Percentiles rank a stretch among this genome's conserved stretches.
These are phyloP conservation scores for Carex cristatella DNA, from an alignment of 176 grass and related monocot species.

Conservation along the genomic window DNA sequence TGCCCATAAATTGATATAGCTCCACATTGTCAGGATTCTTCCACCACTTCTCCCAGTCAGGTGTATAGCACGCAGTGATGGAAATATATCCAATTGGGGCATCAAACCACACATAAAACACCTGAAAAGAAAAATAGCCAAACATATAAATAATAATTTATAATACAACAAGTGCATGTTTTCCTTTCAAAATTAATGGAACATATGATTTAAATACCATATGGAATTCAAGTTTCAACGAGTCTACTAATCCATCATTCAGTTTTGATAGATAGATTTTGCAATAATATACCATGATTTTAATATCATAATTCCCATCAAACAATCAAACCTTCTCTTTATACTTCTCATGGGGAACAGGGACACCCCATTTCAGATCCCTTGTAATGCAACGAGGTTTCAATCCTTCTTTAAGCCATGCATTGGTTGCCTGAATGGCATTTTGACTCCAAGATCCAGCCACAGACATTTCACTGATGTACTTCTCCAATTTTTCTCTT, in stretches of 20 bases:
- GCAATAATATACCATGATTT: neutral
- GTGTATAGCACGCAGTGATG: conserved; percentile 92
- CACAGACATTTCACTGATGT: conserved; percentile 78
- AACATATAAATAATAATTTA: neutral
- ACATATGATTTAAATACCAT: neutral
- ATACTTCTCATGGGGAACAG: conserved; percentile 90
- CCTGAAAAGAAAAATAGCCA: conserved; percentile 41
- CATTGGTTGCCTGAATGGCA: conserved; percentile 94
- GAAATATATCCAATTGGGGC: conserved; percentile 95
- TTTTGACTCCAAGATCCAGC: conserved; percentile 95
- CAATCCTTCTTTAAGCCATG: conserved; percentile 97
- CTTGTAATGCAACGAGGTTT: conserved; percentile 89
- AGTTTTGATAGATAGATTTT: neutral
- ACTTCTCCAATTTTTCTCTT: conserved; percentile 70
- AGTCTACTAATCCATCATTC: neutral
- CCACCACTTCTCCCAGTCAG: conserved; percentile 99
- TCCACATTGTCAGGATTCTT: conserved; percentile 90
- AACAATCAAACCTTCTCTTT: conserved; percentile 68
- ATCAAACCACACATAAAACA: conserved; percentile 99
- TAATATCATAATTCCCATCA: neutral
- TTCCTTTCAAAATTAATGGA: neutral
- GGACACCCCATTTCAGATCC: conserved; percentile 99
- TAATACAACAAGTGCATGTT: too few species aligned
- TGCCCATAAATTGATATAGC: conserved; percentile 99
- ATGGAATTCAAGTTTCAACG: neutral